These are phyloP conservation scores for Schizothecium vesticola DNA, from an alignment of 495 filamentous ascomycete species.

Conservation along the genomic window DNA sequence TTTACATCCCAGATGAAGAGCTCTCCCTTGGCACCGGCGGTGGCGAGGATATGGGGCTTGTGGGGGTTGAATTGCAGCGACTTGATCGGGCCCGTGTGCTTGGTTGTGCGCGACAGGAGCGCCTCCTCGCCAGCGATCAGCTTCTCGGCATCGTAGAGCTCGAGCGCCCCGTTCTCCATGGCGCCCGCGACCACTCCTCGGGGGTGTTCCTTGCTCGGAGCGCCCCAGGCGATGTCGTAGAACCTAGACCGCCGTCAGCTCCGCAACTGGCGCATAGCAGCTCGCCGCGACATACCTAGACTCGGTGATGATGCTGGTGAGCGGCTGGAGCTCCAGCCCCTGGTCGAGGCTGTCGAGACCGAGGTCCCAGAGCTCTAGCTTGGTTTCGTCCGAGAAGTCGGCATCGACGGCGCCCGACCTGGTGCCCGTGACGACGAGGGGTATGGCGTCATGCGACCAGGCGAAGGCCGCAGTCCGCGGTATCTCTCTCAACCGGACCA, in stretches of 20 bases:
- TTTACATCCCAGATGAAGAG: slow-evolving; percentile 92
- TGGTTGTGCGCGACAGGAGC: slow-evolving; percentile 79
- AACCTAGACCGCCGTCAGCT: slow-evolving; percentile 55
- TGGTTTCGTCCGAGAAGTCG: slow-evolving; percentile 95
- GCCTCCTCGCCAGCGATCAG: slow-evolving; percentile 67
- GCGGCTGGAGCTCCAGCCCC: slow-evolving; percentile 76
- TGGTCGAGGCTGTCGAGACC: slow-evolving; percentile 66
- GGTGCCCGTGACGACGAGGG: slow-evolving; percentile 91
- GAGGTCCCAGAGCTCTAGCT: slow-evolving; percentile 95
- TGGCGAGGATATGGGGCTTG: slow-evolving; percentile 84
- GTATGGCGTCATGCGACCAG: slow-evolving; percentile 77
- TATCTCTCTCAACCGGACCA: slow-evolving; percentile 94
- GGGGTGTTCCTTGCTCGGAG: slow-evolving; percentile 66
- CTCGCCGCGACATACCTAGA: slow-evolving; percentile 58
- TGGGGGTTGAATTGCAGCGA: slow-evolving; percentile 97
- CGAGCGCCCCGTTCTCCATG: slow-evolving; percentile 91
- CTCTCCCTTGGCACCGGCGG: slow-evolving; percentile 91
- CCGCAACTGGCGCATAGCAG: background rate
- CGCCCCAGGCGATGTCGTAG: slow-evolving; percentile 93
- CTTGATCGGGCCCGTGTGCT: slow-evolving; percentile 91
- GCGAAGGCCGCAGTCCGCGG: slow-evolving; percentile 94
- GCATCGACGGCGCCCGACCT: slow-evolving; percentile 90
- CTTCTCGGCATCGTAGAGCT: slow-evolving; percentile 92
- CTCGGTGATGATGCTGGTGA: slow-evolving; percentile 77
- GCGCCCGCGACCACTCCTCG: slow-evolving; percentile 89